Conservation (phyloP, 2,329 filamentous ascomycete species). For the Monilinia fructicola region DNA sequence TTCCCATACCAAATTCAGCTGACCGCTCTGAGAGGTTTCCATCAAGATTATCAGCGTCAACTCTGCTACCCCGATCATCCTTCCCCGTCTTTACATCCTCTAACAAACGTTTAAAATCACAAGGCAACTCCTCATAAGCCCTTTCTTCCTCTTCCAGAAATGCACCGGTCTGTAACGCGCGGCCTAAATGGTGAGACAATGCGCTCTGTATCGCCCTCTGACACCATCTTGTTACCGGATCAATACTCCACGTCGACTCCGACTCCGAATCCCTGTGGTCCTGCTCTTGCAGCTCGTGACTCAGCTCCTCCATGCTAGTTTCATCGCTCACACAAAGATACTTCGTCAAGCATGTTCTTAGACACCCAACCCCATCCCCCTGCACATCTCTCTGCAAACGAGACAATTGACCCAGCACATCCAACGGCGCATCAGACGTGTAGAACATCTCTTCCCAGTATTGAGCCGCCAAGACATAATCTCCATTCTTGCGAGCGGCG, state of each 20-base stretch:
- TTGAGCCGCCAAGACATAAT: background rate
- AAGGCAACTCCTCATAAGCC: background rate
- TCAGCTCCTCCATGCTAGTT: background rate
- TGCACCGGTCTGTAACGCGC: fast-evolving
- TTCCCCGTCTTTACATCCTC: background rate
- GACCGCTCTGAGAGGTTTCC: background rate
- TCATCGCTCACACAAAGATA: background rate
- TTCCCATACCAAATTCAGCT: background rate
- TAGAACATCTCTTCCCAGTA: background rate
- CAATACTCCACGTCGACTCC: background rate
- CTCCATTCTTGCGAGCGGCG: background rate
- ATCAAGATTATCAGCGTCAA: background rate
- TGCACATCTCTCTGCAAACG: background rate
- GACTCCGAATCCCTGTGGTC: background rate
- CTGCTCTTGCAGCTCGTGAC: background rate
- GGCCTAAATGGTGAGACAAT: background rate
- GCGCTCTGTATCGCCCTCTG: background rate
- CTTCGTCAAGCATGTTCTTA: background rate
- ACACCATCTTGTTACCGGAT: background rate
- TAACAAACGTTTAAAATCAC: background rate
- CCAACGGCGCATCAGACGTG: background rate
- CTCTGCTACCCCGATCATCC: too few relatives aligned
- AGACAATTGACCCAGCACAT: background rate
- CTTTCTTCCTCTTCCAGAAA: background rate
- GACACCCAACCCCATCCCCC: background rate